Evolutionary conservation across 352 stramenopile genomes (phyloP).

Genomic region (Globisporangium paroecandrum): DNA sequence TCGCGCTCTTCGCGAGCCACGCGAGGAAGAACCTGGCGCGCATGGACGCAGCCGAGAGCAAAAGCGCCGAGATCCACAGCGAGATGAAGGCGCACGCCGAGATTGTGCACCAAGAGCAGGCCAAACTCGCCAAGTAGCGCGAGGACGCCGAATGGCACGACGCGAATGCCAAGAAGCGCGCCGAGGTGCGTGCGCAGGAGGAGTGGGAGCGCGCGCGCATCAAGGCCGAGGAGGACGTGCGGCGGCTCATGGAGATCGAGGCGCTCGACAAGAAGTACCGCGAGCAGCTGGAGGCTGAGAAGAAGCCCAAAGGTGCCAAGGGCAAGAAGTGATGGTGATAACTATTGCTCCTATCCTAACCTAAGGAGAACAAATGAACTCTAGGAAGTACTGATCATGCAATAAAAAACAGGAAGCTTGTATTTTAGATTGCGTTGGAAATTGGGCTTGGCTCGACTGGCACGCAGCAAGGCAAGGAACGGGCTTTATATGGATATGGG

Average conservation of each 20-base stretch:
- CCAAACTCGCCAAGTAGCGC: slow-evolving; percentile 32
- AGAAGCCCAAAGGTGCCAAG: slow-evolving; percentile 49
- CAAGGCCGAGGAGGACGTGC: slow-evolving; percentile 40
- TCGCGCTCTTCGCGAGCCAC: slow-evolving; percentile 37
- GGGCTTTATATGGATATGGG: neutral
- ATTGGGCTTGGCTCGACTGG: slow-evolving; percentile 4
- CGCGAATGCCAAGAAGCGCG: slow-evolving; percentile 44
- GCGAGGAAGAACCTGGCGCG: slow-evolving; percentile 44
- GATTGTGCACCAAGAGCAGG: slow-evolving; percentile 31
- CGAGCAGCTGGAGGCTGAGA: slow-evolving; percentile 35
- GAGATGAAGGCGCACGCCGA: slow-evolving; percentile 27
- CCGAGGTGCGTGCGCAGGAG: slow-evolving; percentile 39
- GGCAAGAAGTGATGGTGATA: slow-evolving; percentile 40
- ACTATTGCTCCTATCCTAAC: no score
- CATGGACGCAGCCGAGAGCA: slow-evolving; percentile 26
- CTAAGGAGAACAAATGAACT: neutral
- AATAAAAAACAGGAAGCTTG: slow-evolving; percentile 2
- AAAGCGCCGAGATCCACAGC: slow-evolving; percentile 18
- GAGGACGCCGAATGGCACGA: slow-evolving; percentile 50
- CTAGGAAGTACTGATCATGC: neutral
- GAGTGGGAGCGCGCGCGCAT: slow-evolving; percentile 48
- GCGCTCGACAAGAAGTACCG: slow-evolving; percentile 55
- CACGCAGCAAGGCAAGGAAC: neutral
- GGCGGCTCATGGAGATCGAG: slow-evolving; percentile 46
- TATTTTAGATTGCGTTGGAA: slow-evolving; percentile 4